Evolutionary conservation across 768 basidiomycete species (phyloP).

Genomic region (Serendipita vermifera): DNA sequence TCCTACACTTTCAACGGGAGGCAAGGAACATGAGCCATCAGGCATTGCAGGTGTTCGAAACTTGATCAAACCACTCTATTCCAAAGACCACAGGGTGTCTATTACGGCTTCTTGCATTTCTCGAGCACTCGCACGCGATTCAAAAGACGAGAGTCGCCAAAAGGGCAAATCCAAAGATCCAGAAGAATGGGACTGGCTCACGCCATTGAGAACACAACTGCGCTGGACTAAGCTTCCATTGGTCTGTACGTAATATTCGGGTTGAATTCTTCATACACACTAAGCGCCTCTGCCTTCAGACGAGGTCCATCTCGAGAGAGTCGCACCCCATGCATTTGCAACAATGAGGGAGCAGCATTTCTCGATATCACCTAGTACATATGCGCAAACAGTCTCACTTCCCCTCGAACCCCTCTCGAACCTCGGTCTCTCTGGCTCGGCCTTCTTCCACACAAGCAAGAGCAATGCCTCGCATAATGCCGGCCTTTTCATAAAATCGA

Average conservation of each 20-base stretch:
- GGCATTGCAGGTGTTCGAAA: neutral
- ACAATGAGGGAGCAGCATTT: neutral
- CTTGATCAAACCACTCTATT: neutral
- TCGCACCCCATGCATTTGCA: neutral
- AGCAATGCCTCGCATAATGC: neutral
- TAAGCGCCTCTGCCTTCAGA: neutral
- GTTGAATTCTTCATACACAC: neutral
- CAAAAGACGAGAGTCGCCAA: neutral
- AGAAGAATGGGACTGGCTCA: neutral
- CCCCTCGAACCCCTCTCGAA: slow-evolving; percentile 1
- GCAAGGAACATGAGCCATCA: neutral
- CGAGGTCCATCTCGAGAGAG: neutral
- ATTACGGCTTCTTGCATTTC: neutral
- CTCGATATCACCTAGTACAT: neutral
- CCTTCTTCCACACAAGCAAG: neutral
- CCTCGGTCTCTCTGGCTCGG: neutral
- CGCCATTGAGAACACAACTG: neutral
- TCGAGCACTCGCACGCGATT: neutral
- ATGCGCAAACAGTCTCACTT: neutral
- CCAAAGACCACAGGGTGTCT: neutral
- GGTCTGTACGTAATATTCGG: neutral
- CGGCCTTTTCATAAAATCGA: neutral
- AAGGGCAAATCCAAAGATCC: neutral
- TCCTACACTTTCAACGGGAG: neutral
- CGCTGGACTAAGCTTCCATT: neutral